Conservation (phyloP, 331 rosid genomes). For the Pyracantha coccinea region DNA sequence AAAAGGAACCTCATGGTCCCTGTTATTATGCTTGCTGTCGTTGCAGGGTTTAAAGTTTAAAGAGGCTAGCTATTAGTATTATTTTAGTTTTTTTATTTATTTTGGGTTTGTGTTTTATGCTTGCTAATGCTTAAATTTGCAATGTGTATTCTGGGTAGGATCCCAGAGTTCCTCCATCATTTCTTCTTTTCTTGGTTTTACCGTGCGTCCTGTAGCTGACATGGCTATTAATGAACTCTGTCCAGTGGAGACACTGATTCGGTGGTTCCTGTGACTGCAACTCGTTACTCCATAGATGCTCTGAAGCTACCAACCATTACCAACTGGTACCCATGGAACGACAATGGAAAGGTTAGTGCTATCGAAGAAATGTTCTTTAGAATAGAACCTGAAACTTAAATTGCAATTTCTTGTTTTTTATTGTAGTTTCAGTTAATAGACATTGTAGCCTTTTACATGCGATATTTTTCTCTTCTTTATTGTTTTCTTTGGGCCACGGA, state of each 20-base stretch:
- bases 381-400: background rate
- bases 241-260: constrained; percentile 90
- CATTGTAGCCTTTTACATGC: background rate
- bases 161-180: too few species aligned
- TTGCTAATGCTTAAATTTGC: too few species aligned
- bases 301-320: constrained; percentile 71
- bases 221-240: constrained; percentile 11
- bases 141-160: too few species aligned
- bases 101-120: too few species aligned
- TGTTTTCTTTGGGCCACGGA: background rate
- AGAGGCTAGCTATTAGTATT: too few species aligned
- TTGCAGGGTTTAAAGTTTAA: too few species aligned
- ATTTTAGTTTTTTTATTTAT: too few species aligned
- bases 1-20: too few species aligned
- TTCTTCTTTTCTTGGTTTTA: background rate
- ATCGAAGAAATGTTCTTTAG: background rate
- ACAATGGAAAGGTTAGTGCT: constrained; percentile 72
- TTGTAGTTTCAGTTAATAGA: background rate
- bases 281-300: constrained; percentile 81
- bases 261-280: constrained; percentile 82
- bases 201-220: background rate
- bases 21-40: too few species aligned
- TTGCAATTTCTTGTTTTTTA: background rate
- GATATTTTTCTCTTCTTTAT: background rate
- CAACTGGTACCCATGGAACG: constrained; percentile 88